Conservation (phyloP, 352 stramenopile genomes). For the Globisporangium radiosum region DNA sequence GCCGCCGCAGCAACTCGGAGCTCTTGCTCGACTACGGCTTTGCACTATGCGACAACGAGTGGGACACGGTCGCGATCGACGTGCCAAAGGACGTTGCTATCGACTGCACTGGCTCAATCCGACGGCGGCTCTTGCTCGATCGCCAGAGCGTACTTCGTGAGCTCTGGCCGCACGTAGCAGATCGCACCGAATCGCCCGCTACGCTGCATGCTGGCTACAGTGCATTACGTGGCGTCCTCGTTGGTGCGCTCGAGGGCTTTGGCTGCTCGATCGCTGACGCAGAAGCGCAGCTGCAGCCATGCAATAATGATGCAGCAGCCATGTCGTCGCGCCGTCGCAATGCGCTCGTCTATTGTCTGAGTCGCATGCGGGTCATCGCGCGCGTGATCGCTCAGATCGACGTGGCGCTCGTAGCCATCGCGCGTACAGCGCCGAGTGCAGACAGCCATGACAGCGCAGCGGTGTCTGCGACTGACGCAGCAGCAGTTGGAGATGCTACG, state of each 20-base stretch:
- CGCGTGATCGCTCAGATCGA: conserved; percentile 33
- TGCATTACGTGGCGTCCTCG: conserved; percentile 14
- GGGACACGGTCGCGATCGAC: conserved; percentile 71
- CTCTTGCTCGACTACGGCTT: conserved; percentile 93
- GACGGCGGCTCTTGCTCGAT: conserved; percentile 41
- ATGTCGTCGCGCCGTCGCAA: conserved; percentile 13
- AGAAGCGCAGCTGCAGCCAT: conserved; percentile 16
- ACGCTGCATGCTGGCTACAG: conserved; percentile 2
- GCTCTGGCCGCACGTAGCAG: conserved; percentile 23
- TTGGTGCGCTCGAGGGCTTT: conserved; percentile 14
- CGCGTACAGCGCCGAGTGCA: neutral
- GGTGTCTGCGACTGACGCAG: neutral
- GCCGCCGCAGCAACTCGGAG: conserved; percentile 79
- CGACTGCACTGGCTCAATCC: too few relatives aligned
- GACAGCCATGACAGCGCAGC: neutral
- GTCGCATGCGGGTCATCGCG: conserved; percentile 35
- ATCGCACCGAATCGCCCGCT: neutral
- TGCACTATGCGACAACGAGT: conserved; percentile 83
- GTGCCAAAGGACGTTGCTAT: conserved; percentile 24
- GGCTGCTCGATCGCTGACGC: conserved; percentile 17
- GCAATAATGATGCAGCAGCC: conserved; percentile 9
- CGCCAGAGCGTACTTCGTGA: conserved; percentile 36
- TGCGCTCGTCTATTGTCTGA: conserved; percentile 43
- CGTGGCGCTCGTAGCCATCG: conserved; percentile 16
- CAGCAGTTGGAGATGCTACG: neutral